A percentile compares a stretch with the other conserved stretches of the same genome.
phyloP scores from a whole-genome alignment of 2,329 filamentous ascomycete genomes.

The Calonectria multiphialidica region DNA sequence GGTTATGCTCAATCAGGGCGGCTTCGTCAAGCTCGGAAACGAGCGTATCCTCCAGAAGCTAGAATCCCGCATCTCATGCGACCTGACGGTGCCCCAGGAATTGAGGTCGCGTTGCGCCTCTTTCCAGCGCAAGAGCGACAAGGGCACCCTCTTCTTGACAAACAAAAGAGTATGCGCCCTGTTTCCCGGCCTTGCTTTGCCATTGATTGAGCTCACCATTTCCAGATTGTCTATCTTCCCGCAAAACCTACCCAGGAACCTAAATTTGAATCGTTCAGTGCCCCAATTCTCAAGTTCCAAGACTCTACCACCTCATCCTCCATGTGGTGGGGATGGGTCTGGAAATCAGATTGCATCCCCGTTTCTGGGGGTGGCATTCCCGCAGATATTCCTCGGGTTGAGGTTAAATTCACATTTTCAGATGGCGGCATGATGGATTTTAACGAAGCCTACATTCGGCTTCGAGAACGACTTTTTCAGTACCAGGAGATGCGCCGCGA shows the following conservation, averaged over 20 bases:
- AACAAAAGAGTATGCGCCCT: conserved; percentile 76
- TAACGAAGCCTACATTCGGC: conserved; percentile 82
- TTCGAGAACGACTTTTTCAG: conserved; percentile 87
- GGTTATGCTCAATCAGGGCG: conserved; percentile 89
- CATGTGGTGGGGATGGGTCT: conserved; percentile 94
- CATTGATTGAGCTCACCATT: background rate
- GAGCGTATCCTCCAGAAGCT: conserved; percentile 87
- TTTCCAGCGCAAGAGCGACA: conserved; percentile 79
- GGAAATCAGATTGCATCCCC: conserved; percentile 84
- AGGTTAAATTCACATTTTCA: conserved; percentile 89
- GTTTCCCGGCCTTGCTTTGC: conserved; percentile 15
- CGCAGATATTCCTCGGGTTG: conserved; percentile 76
- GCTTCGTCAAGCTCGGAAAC: conserved; percentile 86
- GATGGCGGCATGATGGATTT: conserved; percentile 97
- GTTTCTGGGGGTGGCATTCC: conserved; percentile 88
- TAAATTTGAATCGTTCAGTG: conserved; percentile 86
- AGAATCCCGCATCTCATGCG: conserved; percentile 81
- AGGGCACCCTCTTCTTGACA: conserved; percentile 83
- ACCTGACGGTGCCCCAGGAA: conserved; percentile 77
- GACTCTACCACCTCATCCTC: conserved; percentile 85
- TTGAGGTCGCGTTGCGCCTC: conserved; percentile 70
- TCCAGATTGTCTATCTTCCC: conserved; percentile 88
- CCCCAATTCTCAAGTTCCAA: conserved; percentile 87
- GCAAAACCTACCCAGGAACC: conserved; percentile 71
- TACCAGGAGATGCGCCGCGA: conserved; percentile 81